A percentile compares a stretch with the other conserved stretches of the same genome.
phyloP scores from a whole-genome alignment of 768 basidiomycete genomes.

The Candolleomyces aberdarensis region DNA sequence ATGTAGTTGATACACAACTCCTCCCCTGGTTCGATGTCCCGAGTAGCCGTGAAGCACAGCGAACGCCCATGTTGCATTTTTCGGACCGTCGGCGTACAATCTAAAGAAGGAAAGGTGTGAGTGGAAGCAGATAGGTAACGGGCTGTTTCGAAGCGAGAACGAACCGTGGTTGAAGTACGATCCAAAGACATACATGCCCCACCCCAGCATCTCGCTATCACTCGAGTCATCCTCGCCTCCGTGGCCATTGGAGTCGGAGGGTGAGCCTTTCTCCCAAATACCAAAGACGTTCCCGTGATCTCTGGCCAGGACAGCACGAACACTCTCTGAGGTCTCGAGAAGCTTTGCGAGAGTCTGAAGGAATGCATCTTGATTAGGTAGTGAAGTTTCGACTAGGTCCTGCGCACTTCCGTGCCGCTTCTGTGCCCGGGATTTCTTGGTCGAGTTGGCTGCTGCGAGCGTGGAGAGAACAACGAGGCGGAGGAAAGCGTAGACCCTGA shows the following conservation, averaged over 20 bases:
- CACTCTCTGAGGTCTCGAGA: constrained; percentile 36
- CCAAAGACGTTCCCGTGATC: constrained; percentile 70
- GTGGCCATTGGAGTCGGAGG: not conserved
- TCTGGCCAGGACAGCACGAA: constrained; percentile 53
- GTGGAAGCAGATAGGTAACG: not conserved
- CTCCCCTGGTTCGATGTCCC: constrained; percentile 43
- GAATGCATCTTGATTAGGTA: not conserved
- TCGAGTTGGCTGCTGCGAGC: not conserved
- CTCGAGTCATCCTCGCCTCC: not conserved
- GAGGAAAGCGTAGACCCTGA: constrained; percentile 55
- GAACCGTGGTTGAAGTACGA: constrained; percentile 71
- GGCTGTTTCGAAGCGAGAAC: constrained; percentile 12
- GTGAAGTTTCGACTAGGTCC: not conserved
- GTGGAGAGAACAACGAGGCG: constrained; percentile 27
- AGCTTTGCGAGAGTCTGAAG: constrained; percentile 22
- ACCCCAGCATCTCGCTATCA: constrained; percentile 57
- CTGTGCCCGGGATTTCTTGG: not conserved
- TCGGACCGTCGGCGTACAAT: constrained; percentile 50
- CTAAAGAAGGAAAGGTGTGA: constrained; percentile 24
- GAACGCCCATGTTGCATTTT: constrained; percentile 43
- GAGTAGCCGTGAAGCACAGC: constrained; percentile 45
- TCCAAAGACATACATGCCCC: constrained; percentile 56
- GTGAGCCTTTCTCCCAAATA: constrained; percentile 51
- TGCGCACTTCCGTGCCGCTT: not conserved
- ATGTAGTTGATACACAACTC: constrained; percentile 61